Evolutionary conservation across 768 basidiomycete species (phyloP), one percentile per base, ranked within the genome.

Genomic region (Hygrocybe coccinea): DNA sequence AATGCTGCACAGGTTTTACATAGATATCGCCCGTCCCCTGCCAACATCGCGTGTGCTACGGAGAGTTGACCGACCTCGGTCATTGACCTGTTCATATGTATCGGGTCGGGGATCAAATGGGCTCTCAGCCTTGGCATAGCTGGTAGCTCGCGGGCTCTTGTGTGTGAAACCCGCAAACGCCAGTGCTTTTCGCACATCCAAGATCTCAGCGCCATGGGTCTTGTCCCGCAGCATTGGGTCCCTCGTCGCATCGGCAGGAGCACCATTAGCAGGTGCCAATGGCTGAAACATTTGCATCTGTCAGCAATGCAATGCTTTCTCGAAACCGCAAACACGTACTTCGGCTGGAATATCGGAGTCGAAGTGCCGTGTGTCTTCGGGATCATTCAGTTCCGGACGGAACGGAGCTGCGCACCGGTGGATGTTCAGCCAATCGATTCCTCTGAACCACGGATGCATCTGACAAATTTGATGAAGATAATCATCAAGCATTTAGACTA

Each of bases 91-190:
- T 55, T 74, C 76, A 62, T 76, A 78, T 47, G 74, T 75, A 58
- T 83, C 76, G 39, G 80, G 76, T 61, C 74, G 72, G 57, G 74
- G 76, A 65, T 82, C 83, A 68, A 89, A 87, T 48, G 83, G 84
- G 65, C 76, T 84, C 71, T 90, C 87, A 56, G 82, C 87, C 65
- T 85, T 79, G 62, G 83, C 76, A 70, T 91, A 91, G 68, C 75
- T 86, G 70, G 91, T 82, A 55, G 79, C 78, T 58, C 89, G 85
- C 58, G 90, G 90, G 63, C 86, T 89, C 78, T 87, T 91, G 75
- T 93, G 90, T 33, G 91, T 91, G 73, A 92, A 92, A 50, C 90
- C 91, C 56, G 87, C 89, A 71, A 94, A 95, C 19, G 93, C 92
- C 45, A 91, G 76, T 44, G 87, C 85, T 74, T 98, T 97, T 63